Conservation (phyloP, 805 yeast species). For the Suhomyces emberorum region DNA sequence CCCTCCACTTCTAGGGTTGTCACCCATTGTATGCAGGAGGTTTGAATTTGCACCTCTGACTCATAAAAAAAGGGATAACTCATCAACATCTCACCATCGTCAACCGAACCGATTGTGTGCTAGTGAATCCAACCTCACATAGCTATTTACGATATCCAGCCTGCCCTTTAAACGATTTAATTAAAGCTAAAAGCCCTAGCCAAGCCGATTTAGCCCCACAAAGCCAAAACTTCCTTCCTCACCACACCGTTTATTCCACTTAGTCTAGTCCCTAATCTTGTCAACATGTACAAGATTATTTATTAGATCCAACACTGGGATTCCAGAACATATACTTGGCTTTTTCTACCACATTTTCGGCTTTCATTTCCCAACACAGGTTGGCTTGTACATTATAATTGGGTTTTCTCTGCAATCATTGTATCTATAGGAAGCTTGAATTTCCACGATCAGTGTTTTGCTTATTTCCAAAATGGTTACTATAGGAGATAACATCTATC, state of each 20-base stretch:
- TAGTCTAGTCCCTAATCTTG: not conserved
- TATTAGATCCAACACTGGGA: not conserved
- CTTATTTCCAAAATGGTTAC: slow-evolving; percentile 12
- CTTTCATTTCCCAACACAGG: not conserved
- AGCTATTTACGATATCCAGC: no score
- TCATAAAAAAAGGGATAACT: no score
- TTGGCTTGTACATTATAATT: slow-evolving; percentile 2
- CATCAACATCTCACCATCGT: no score
- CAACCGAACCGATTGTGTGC: no score
- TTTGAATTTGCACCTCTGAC: no score
- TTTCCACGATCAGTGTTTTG: slow-evolving; percentile 5
- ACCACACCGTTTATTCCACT: not conserved
- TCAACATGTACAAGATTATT: not conserved
- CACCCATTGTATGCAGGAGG: no score
- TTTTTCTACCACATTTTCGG: not conserved
- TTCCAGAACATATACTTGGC: not conserved
- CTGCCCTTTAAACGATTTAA: no score
- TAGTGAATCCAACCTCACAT: no score
- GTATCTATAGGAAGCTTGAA: slow-evolving; percentile 6
- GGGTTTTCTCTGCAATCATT: not conserved
- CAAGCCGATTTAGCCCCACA: not conserved
- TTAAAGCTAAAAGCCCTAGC: slow-evolving; percentile 1
- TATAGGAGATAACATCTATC: slow-evolving; percentile 10
- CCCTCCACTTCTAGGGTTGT: no score
- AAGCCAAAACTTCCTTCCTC: not conserved